Evolutionary conservation across 805 yeast species (phyloP), one percentile per base, ranked within the genome.

Genomic region (Yarrowia sp.): DNA sequence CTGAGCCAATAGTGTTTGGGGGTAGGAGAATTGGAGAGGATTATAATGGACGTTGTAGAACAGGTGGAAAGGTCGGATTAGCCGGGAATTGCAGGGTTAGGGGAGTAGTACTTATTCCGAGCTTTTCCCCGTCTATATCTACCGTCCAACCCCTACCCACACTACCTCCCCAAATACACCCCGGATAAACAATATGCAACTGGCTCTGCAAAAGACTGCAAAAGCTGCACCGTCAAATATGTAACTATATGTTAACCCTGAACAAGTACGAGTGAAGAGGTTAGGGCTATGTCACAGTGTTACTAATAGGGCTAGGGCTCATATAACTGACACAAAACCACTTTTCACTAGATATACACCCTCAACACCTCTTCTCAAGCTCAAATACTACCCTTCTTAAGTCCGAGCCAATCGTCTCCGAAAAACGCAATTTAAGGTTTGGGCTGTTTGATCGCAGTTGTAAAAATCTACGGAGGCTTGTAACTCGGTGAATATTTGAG

Each of bases 171-270:
- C n/a, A n/a, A n/a, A n/a, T n/a, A n/a, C n/a, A n/a, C 61, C 61
- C 61, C 61, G 61, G 61, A 55, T 55, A 55, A 55, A 55, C 61
- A 55, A 55, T 55, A 55, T 55, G 61, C 47, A 55, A 39, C 61
- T 15, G 14, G n/a, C 18, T 2, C 60, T 51, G 60, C 60, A 51
- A 51, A 51, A 51, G 15, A 44, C 58, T 51, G 60, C 60, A 51
- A 55, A 55, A 15, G 41, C 22, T 51, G 43, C 18, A 38, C 43
- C 36, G 39, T 10, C 28, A 14, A 38, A 55, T 39, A 55, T 55
- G 61, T 55, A 55, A 55, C 61, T 41, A 55, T 39, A 55, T 55
- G 61, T 55, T 55, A 55, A 31, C 10, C 39, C n/a, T n/a, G n/a
- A n/a, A n/a, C n/a, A n/a, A n/a, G n/a, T n/a, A n/a, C n/a, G n/a